Evolutionary conservation across 352 stramenopile species (phyloP).

Genomic region (Phytophthora tubulina): DNA sequence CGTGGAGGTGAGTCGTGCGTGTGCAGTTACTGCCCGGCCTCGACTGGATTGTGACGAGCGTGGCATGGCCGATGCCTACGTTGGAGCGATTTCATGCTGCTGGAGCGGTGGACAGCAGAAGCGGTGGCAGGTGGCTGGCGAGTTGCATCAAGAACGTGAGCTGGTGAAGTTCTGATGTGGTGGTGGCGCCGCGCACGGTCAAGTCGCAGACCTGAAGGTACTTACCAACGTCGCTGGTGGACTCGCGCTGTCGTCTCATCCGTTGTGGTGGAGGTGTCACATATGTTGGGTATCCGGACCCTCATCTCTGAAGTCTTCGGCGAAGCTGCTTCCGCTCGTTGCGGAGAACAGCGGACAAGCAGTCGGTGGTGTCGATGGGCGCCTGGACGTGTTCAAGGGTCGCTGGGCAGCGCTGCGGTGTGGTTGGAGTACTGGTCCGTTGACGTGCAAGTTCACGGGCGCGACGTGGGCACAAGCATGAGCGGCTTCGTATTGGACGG

Average conservation of each 20-base stretch:
- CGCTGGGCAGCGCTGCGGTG: slow-evolving; percentile 11
- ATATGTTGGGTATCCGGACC: too few relatives aligned
- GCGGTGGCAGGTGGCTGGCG: too few relatives aligned
- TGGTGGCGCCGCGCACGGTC: too few relatives aligned
- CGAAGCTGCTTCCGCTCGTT: slow-evolving; percentile 12
- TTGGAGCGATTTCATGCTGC: background rate
- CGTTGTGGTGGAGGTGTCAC: slow-evolving; percentile 38
- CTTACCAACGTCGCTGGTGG: too few relatives aligned
- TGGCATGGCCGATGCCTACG: slow-evolving; percentile 22
- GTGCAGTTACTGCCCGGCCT: slow-evolving; percentile 9
- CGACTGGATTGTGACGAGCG: slow-evolving; percentile 5
- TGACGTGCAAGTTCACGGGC: background rate
- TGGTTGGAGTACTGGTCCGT: slow-evolving; percentile 27
- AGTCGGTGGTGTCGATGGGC: slow-evolving; percentile 21
- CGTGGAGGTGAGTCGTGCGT: slow-evolving; percentile 24
- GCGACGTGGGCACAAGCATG: too few relatives aligned
- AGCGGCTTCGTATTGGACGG: too few relatives aligned
- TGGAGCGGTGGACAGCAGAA: too few relatives aligned
- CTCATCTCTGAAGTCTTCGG: slow-evolving; percentile 1
- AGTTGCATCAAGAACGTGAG: too few relatives aligned
- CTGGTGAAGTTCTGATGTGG: too few relatives aligned
- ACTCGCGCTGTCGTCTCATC: background rate
- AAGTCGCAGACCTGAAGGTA: too few relatives aligned
- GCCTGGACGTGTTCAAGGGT: slow-evolving; percentile 12
- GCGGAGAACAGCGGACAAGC: slow-evolving; percentile 19